Conservation (phyloP, 2,329 filamentous ascomycete genomes). For the Tricladium varicosporioides region DNA sequence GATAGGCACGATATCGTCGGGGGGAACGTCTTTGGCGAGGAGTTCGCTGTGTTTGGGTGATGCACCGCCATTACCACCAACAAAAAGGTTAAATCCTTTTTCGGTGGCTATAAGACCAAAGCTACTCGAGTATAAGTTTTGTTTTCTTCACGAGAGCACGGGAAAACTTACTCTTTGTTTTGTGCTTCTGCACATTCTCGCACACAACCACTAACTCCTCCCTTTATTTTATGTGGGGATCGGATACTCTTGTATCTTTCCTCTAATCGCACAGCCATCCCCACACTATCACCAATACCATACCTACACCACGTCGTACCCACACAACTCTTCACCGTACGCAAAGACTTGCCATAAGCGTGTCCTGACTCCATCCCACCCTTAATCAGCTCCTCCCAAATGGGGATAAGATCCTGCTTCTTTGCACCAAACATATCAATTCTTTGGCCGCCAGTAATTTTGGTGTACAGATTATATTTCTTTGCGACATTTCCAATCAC, state of each 20-base stretch:
- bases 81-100: constrained; percentile 91
- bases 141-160: background rate
- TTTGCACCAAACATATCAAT: constrained; percentile 92
- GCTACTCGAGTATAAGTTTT: constrained; percentile 39
- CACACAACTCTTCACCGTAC: constrained; percentile 90
- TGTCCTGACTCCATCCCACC: constrained; percentile 90
- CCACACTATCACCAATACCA: constrained; percentile 85
- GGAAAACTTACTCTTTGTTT: constrained; percentile 71
- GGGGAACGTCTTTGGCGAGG: constrained; percentile 81
- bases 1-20: constrained; percentile 77
- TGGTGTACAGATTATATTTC: constrained; percentile 82
- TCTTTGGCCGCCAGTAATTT: constrained; percentile 87
- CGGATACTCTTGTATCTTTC: constrained; percentile 90
- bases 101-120: constrained; percentile 91
- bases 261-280: constrained; percentile 83
- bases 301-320: constrained; percentile 90
- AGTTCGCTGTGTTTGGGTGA: constrained; percentile 81
- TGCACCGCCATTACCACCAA: constrained; percentile 85
- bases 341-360: constrained; percentile 83
- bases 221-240: constrained; percentile 88
- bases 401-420: constrained; percentile 79
- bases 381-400: constrained; percentile 78
- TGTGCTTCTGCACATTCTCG: constrained; percentile 90
- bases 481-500: constrained; percentile 81
- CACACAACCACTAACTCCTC: constrained; percentile 87